These are phyloP conservation scores for Sarcomyxa edulis DNA, from an alignment of 768 basidiomycete species.

Conservation along the genomic window DNA sequence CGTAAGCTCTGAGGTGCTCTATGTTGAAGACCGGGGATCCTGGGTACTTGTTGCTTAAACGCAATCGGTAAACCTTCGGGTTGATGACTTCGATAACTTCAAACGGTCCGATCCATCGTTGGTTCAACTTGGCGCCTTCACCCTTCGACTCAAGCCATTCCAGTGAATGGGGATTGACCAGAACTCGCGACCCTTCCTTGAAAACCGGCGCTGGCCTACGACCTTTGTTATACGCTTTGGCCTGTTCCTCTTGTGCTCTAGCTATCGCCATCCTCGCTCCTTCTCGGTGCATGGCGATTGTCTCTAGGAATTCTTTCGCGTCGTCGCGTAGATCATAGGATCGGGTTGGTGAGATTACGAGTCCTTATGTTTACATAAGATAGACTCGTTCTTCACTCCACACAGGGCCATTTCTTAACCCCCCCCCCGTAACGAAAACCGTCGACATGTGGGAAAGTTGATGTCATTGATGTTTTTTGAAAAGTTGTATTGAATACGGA, in stretches of 20 bases:
- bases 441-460: too few species aligned
- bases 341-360: too few species aligned
- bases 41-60: constrained; percentile 6
- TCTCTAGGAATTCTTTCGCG: constrained; percentile 1
- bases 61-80: constrained; percentile 5
- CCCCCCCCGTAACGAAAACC: too few species aligned
- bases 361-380: too few species aligned
- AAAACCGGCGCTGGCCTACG: not conserved
- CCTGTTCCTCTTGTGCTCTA: not conserved
- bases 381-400: too few species aligned
- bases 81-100: constrained; percentile 5
- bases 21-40: constrained; percentile 8
- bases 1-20: constrained; percentile 1
- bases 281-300: not conserved
- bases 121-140: constrained; percentile 1
- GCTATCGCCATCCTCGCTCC: not conserved
- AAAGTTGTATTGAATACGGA: too few species aligned
- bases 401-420: too few species aligned
- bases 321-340: constrained; percentile 3
- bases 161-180: constrained; percentile 4
- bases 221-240: constrained; percentile 1
- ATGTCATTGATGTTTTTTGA: too few species aligned
- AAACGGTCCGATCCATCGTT: constrained; percentile 5
- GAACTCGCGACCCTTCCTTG: not conserved
- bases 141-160: constrained; percentile 3